Percentiles rank a stretch among this genome's conserved stretches.
phyloP scores from a whole-genome alignment of 495 filamentous ascomycete genomes.

The Tuber melanosporum region DNA sequence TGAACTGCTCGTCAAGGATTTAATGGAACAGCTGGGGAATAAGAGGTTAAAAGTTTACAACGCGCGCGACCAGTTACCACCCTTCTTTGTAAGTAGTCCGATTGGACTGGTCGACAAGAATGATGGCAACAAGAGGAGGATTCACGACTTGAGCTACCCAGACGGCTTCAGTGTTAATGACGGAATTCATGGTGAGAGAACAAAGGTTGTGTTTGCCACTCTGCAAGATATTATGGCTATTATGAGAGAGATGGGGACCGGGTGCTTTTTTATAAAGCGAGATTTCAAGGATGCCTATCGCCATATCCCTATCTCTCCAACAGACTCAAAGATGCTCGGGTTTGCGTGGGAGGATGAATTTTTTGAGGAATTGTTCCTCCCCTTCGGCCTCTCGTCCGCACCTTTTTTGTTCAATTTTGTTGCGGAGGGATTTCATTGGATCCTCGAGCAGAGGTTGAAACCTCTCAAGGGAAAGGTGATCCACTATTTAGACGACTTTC shows the following conservation, averaged over 20 bases:
- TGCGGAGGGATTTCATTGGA: slow-evolving; percentile 18
- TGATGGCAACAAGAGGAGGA: slow-evolving; percentile 1
- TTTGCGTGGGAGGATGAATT: slow-evolving; percentile 13
- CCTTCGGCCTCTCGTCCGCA: slow-evolving; percentile 19
- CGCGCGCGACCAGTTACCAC: not conserved
- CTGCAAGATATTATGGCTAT: not conserved
- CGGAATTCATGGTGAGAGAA: not conserved
- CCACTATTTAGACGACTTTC: slow-evolving; percentile 26
- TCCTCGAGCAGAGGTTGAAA: slow-evolving; percentile 8
- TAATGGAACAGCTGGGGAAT: not conserved
- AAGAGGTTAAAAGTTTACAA: not conserved
- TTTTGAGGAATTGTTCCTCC: slow-evolving; percentile 19
- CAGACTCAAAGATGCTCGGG: slow-evolving; percentile 16
- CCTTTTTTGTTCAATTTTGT: slow-evolving; percentile 19
- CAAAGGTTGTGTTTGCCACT: not conserved
- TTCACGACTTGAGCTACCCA: not conserved
- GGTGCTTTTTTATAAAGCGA: slow-evolving; percentile 13
- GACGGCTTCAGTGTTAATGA: not conserved
- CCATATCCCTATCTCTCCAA: slow-evolving; percentile 15
- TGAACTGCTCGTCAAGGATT: not conserved
- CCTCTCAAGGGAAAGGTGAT: not conserved
- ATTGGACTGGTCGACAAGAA: slow-evolving; percentile 7
- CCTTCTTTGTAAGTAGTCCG: not conserved
- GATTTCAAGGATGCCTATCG: slow-evolving; percentile 24
- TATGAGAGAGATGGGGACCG: slow-evolving; percentile 1